Base-by-base conservation (phyloP, 306 rosid genomes). In the Pterocarpus macrocarpus region DNA sequence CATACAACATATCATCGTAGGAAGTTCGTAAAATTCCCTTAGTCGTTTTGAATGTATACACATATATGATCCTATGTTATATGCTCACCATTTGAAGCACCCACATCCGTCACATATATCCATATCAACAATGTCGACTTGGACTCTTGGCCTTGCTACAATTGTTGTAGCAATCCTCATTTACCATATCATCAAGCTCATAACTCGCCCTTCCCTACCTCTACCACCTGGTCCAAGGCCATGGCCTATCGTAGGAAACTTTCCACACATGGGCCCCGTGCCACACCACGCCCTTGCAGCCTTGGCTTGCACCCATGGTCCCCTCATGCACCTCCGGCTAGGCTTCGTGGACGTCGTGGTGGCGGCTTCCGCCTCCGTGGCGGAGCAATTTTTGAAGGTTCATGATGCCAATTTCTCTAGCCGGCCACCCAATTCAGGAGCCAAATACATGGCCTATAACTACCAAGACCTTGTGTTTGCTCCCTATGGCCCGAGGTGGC, bases 401-500 rank as follows among this genome's bases (percentile, higher is more conserved):
- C 91, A 87, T 34, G 97, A 91, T 38, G 82, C 86, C 5, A 93
- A 93, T 56, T 93, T 93, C 88, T 82, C 86, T 0, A 90, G 86
- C 87, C 89, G 97, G 64, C 97, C 97, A 2, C 92, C 90, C 1
- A 88, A 87, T 75, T 65, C 96, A n/a, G 94, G 92, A 4, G 94
- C 90, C 17, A 91, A 86, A 79, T 53, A 90, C 76, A 69, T 90
- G 5, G 90, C 87, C 5, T 93, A 93, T 50, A 90, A 90, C 61
- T 88, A 88, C 52, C 91, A 90, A 16, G 96, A 91, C 80, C 81
- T 93, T 13, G 97, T 91, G 5, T 91, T 91, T 34, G 87, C 89
- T 0, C 97, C 97, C 5, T 93, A 93, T 68, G 91, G 97, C 4
- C 86, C 90, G 0, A 82, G 94, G 56, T 93, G 97, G 97, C 89